Evolutionary conservation across 176 grass and related monocot species (phyloP), one percentile per base, ranked within the genome.

Genomic region (Metroxylon sagu): DNA sequence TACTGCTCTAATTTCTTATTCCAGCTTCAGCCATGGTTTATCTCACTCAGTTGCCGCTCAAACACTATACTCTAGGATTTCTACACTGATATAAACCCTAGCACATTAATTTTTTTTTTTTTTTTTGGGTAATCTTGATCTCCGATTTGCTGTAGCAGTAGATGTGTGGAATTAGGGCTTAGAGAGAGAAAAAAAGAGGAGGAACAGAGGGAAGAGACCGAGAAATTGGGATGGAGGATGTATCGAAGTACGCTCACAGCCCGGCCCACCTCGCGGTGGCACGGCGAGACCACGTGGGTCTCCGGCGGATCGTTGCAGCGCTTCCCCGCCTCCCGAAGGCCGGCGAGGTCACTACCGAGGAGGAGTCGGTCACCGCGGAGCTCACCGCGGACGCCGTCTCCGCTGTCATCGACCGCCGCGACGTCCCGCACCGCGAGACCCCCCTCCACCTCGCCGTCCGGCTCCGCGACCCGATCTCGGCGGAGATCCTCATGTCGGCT

Each of bases 371-470:
- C 55, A 67, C 79, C 6, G 93, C 81, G 0, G 93, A 98, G 73
- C n/a, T 0, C 3, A 76, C 69, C 0, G 87, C 93, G 0, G 93
- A 98, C 61, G 73, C 83, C 2, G 82, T 98, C 10, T 85, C 93
- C 0, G 76, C 64, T 3, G 64, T 62, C 26, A 81, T 98, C 74
- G 93, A 98, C 73, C 76, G 88, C 29, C 81, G 93, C 19, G 93
- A 92, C 59, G 93, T 98, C 16, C 88, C 84, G 3, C 71, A 83
- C 18, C 52, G 93, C 21, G 93, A 98, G 56, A 98, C 93, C 21
- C 93, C 93, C 27, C 93, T 98, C 14, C 88, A 92, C 74, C 81
- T 98, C 25, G 88, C 93, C 4, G 93, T 98, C 5, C 84, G 87
- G 25, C 85, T 98, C 49, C 84, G 84, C 0, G 93, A 98, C 61